Base-by-base conservation (phyloP, 495 filamentous ascomycete genomes). In the Penicillium lagena region DNA sequence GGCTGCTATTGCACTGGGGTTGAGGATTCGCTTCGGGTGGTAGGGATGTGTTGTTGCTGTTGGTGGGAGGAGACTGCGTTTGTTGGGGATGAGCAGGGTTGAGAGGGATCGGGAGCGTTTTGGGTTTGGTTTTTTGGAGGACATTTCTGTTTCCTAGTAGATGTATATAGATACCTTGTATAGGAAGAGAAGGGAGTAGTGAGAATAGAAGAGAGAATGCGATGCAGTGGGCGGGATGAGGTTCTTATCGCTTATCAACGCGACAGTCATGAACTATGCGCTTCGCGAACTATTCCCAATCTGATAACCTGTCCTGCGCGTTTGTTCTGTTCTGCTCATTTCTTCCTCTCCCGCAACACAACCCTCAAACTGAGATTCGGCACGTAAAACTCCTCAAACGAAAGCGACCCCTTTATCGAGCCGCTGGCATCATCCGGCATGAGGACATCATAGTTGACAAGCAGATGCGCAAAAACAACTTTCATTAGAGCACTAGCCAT, bases 401-500 rank as follows among this genome's bases (percentile, higher is more conserved):
- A 60, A 39, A 60, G 46, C 12, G 50, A 54, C 5, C 50, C 50
- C 7, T 43, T 48, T 38, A 60, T 35, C 2, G 45, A 22, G 1
- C 11, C 44, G 1, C 30, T 15, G 9, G 27, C 32, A 27, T 35
- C 49, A 17, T 51, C 51, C 42, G 46, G 51, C 10, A 61, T 43
- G 39, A 53, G 46, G 34, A 79, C 52, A 28, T 82, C 75, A 45
- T 75, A 81, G 22, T 60, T 59, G 33, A 67, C 49, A 12, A 82
- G 40, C 6, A 73, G 43, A 45, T 72, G 63, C 6, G 66, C 70
- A 28, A 81, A 47, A 11, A 79, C 66, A 35, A 75, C 55, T 50
- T 81, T 81, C 60, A 81, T 67, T 41, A 78, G 67, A 0, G 60
- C 68, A 12, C 64, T 65, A 1, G 76, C 76, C 44, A 81, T 80